Base-by-base conservation (phyloP, 1,139 yeast species). In the Scheffersomyces lignicola region DNA sequence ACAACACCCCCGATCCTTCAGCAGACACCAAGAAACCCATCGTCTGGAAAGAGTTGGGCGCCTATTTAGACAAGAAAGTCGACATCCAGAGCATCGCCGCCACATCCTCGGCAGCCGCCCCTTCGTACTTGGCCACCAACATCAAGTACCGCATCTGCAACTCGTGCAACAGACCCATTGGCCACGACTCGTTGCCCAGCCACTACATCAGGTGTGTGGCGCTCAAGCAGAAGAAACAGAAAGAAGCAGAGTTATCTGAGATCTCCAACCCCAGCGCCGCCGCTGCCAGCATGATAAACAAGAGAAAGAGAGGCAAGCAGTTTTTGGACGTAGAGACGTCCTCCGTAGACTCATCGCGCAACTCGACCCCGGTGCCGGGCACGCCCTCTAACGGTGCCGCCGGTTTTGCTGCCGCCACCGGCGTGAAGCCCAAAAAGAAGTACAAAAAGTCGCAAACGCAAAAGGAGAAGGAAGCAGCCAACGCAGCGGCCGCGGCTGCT, bases 21-120 rank as follows among this genome's bases (percentile, higher is more conserved):
- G 31, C 29, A 20, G 37, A 33, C 31, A 20, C 37, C 14, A 29
- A 28, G 13, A 55, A 52, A 38, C 49, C 57, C 9, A 49, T 60
- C 27, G 60, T 63, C 53, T 80, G 87, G 87, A 76, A 78, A 55
- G 85, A 80, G 41, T 62, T 80, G 32, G 85, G 85, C 5, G 73
- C 66, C 18, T 78, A 71, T 51, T 59, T 80, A 36, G 84, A 79
- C 46, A 68, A 65, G 37, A 60, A 72, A 34, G 56, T 68, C 17
- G 71, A 67, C 29, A 51, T 60, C 34, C 54, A 49, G 25, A 39
- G 40, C 24, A 43, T 45, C n/a, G n/a, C n/a, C n/a, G n/a, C n/a
- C n/a, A n/a, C n/a, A n/a, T n/a, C n/a, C n/a, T 45, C 60, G 45
- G 37, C 55, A 42, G 44, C 62, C 51, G 46, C 65, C 57, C 39